phyloP scores from a whole-genome alignment of 805 yeast species.

The Zygosaccharomyces bisporus region DNA sequence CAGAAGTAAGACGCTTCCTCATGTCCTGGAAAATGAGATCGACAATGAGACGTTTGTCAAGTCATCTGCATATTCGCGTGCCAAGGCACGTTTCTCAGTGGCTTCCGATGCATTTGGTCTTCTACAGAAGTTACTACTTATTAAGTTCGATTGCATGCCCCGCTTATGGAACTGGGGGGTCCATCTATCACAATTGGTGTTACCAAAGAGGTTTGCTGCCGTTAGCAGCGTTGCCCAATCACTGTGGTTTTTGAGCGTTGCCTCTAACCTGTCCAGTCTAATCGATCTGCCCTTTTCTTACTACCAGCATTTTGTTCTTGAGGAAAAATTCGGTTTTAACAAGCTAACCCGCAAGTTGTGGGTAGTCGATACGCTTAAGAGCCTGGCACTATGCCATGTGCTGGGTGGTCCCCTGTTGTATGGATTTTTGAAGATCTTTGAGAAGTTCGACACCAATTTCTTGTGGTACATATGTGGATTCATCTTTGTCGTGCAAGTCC shows the following conservation, averaged over 20 bases:
- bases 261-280: constrained; percentile 49
- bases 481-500: constrained; percentile 64
- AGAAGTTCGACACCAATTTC: constrained; percentile 73
- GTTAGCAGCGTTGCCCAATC: constrained; percentile 69
- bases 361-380: constrained; percentile 68
- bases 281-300: constrained; percentile 64
- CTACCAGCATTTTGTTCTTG: constrained; percentile 81
- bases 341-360: constrained; percentile 72
- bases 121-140: constrained; percentile 52
- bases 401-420: constrained; percentile 73
- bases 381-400: constrained; percentile 46
- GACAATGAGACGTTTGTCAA: constrained; percentile 69
- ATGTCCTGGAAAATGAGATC: constrained; percentile 61
- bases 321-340: constrained; percentile 91
- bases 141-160: constrained; percentile 63
- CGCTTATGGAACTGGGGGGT: constrained; percentile 54
- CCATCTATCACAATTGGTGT: constrained; percentile 29
- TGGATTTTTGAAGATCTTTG: constrained; percentile 75
- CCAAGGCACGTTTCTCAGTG: constrained; percentile 70
- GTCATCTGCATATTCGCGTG: constrained; percentile 72
- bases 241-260: constrained; percentile 54
- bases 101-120: constrained; percentile 50
- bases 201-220: constrained; percentile 33
- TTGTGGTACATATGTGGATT: constrained; percentile 75
- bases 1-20: constrained; percentile 55